Base-by-base conservation (phyloP, 208 protist species). In the Willaertia magna region DNA sequence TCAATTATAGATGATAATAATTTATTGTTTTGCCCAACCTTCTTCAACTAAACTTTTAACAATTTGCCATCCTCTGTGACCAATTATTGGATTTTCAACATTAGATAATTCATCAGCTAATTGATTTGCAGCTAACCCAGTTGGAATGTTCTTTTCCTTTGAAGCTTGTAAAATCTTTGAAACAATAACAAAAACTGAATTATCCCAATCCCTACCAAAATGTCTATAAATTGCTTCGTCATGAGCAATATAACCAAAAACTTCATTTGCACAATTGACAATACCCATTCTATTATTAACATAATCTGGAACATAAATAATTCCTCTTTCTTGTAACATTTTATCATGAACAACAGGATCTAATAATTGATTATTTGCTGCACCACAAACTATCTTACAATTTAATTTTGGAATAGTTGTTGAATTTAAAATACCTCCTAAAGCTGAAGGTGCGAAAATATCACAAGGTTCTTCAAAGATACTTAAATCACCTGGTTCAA, bases 251-350 rank as follows among this genome's bases (percentile, higher is more conserved):
- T 79, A 46, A n/a, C 74, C 74, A 79, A 42, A 79, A 30, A 16
- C 22, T 46, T 79, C 74, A 46, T 79, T 79, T 7, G 74, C 74
- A 47, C 74, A 79, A 30, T 79, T 79, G 16, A 79, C 74, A 79
- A 79, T 79, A 79, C 74, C 74, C 74, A 79, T 79, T 43, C 74
- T 34, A 20, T 79, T 79, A 11, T 47, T 47, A 39, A 79, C 46
- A 22, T 47, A 79, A 46, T 79, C 74, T 12, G 74, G 74, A 79
- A 79, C 74, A 14, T 79, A 79, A n/a, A 79, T 39, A 47, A 79
- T 79, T 6, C 42, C 42, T 26, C 74, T 34, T 22, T 79, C 42
- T 20, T 79, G 46, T 18, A 79, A 12, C 42, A 46, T 46, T 9
- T 79, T 14, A 79, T 79, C 74, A 46, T 47, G 34, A 11, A 22